Conservation (phyloP, 2,329 filamentous ascomycete species). For the Monosporascus sp. region DNA sequence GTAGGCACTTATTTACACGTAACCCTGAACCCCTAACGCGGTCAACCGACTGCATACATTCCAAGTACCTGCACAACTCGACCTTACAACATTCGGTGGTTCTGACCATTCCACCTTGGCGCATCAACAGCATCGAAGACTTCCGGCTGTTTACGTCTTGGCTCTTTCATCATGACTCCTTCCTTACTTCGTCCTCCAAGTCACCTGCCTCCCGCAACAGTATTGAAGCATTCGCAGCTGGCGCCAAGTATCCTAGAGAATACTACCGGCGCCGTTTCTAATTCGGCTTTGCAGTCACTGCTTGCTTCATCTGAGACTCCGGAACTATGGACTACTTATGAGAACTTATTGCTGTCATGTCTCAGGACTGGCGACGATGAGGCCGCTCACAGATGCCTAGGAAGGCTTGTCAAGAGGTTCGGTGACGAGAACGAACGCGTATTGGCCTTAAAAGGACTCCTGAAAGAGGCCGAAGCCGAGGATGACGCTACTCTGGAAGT, state of each 20-base stretch:
- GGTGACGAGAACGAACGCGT: slow-evolving; percentile 79
- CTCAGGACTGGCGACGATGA: slow-evolving; percentile 78
- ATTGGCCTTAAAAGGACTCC: slow-evolving; percentile 74
- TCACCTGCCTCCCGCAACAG: slow-evolving; percentile 50
- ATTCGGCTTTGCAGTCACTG: slow-evolving; percentile 48
- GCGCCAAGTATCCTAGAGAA: slow-evolving; percentile 51
- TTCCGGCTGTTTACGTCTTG: too few relatives aligned
- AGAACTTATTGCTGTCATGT: slow-evolving; percentile 80
- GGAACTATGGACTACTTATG: slow-evolving; percentile 79
- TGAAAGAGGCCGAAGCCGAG: slow-evolving; percentile 75
- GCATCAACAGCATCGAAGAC: too few relatives aligned
- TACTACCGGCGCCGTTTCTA: slow-evolving; percentile 47
- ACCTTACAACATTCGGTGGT: too few relatives aligned
- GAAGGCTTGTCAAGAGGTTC: slow-evolving; percentile 73
- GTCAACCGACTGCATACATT: too few relatives aligned
- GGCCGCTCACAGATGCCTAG: slow-evolving; percentile 69
- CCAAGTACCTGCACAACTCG: too few relatives aligned
- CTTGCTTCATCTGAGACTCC: slow-evolving; percentile 61
- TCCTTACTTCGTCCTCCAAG: slow-evolving; percentile 51
- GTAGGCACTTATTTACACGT: neutral
- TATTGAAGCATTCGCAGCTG: slow-evolving; percentile 54
- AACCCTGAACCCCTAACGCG: too few relatives aligned
- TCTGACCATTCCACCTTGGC: too few relatives aligned
- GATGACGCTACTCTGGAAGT: slow-evolving; percentile 59
- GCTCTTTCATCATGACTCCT: slow-evolving; percentile 17